Evolutionary conservation across 345 rosid species (phyloP), one percentile per base, ranked within the genome.

Genomic region (Lumnitzera racemosa): DNA sequence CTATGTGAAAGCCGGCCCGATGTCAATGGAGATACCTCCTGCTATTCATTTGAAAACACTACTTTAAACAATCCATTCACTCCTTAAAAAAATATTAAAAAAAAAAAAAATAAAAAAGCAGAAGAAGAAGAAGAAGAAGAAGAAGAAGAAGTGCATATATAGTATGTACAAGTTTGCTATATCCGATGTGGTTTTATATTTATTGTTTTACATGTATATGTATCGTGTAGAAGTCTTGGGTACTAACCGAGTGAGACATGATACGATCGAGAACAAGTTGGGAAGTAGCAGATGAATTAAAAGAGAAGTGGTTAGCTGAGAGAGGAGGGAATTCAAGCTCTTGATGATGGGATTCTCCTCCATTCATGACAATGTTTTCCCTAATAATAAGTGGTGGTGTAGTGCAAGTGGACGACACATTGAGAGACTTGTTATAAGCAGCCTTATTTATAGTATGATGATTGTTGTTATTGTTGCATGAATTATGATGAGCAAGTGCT

Each of bases 1-100:
- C 98, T 92, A 72, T 89, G 96, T 51, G 98, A 92, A 25, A 89
- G 85, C 81, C 96, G 82, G 46, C 98, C 97, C 15, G 98, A 92
- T 24, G 96, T 83, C 65, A 92, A 72, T 11, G 96, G 97, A 15
- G 98, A 92, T 60, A 85, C 96, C 56, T 89, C 96, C 96, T 91
- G 72, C 82, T 46, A 14, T 58, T 58, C 29, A 43, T 46, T 47
- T 6, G 12, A 17, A 43, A 23, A 20, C 12, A 46, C 8, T 20
- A 16, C 12, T 3, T 0, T 2, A 47, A 58, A 47, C 48, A 2
- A 17, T 5, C 31, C 8, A 16, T 5, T n/a, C n/a, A n/a, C n/a
- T n/a, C n/a, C n/a, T n/a, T n/a, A n/a, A n/a, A n/a, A n/a, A n/a
- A n/a, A n/a, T 20, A 20, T 20, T 20, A 20, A 20, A 20, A 20